phyloP scores from a whole-genome alignment of 179 eudicot genomes.

The Silene noctiflora region DNA sequence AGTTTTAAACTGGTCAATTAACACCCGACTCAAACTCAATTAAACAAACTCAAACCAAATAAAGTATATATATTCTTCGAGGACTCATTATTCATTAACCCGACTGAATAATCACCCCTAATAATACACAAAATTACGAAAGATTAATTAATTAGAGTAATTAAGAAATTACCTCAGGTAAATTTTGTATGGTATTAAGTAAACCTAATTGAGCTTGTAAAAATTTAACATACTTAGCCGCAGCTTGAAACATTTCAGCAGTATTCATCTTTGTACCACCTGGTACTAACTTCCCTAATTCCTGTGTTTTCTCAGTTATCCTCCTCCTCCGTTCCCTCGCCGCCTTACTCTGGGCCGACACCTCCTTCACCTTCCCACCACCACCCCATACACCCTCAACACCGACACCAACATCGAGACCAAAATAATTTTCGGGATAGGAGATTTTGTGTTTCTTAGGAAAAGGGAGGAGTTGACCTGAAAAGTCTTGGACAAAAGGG shows the following conservation, averaged over 20 bases:
- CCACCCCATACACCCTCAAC: not conserved
- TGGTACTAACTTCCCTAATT: slow-evolving; percentile 68
- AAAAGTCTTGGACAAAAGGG: slow-evolving; percentile 6
- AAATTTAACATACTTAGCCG: slow-evolving; percentile 52
- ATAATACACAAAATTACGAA: no score
- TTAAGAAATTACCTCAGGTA: slow-evolving; percentile 18
- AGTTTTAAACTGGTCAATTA: not conserved
- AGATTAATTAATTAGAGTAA: no score
- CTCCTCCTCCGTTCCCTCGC: slow-evolving; percentile 75
- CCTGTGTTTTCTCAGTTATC: slow-evolving; percentile 66
- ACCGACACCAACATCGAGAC: no score
- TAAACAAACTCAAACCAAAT: not conserved
- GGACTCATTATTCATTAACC: not conserved
- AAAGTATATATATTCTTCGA: no score
- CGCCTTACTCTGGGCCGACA: slow-evolving; percentile 59
- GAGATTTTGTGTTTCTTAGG: slow-evolving; percentile 10
- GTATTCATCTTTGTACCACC: slow-evolving; percentile 72
- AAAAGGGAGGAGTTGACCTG: not conserved
- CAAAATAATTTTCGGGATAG: no score
- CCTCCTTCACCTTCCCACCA: slow-evolving; percentile 13
- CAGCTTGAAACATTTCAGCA: slow-evolving; percentile 76
- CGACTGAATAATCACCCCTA: no score
- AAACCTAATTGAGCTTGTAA: slow-evolving; percentile 66
- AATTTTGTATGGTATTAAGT: slow-evolving; percentile 32
- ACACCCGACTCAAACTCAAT: not conserved